Base-by-base conservation (phyloP, 495 filamentous ascomycete species). In the Hypoxylon intermedium region DNA sequence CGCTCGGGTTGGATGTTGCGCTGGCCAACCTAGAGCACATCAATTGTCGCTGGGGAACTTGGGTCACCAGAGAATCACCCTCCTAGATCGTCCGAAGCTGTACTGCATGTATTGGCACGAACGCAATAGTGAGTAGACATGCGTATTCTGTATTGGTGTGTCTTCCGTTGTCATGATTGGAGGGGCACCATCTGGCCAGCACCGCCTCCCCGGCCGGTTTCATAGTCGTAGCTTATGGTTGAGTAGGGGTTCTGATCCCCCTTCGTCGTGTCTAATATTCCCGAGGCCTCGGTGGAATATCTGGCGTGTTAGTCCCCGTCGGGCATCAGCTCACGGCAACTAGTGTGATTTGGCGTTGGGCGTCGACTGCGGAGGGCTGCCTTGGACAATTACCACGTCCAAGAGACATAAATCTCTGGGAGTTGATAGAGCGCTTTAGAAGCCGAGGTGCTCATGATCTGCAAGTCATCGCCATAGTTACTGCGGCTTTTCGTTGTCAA, bases 261-360 rank as follows among this genome's bases (percentile, higher is more conserved):
- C 13, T 37, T 50, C 46, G 12, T 24, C n/a, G 18, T 34, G 19
- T 50, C 49, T 42, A 40, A 51, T 55, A 38, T 45, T 53, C 30
- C 51, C 13, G 12, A 52, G 15, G 24, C 24, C 15, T 24, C 40
- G 40, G 47, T 28, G 42, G 30, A 52, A 47, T 59, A 65, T 47
- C 40, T 46, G 50, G 48, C 21, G 56, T 47, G 52, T 60, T 60
- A 54, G 41, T 41, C 41, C 41, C 24, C 46, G 62, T 65, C 41
- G 56, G 62, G 62, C 62, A 65, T 37, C 51, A 56, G 62, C 46
- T 57, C 41, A 57, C 34, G 56, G 36, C 19, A 30, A 45, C 55
- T 56, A 43, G 23, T 41, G 51, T 44, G 50, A 55, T 47, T 53
- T 65, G 41, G 48, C 51, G 56, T 65, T 65, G 62, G 62, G 62